Percentiles rank a stretch among this genome's conserved stretches.
phyloP scores from a whole-genome alignment of 345 rosid genomes.

The Arabis alpina region DNA sequence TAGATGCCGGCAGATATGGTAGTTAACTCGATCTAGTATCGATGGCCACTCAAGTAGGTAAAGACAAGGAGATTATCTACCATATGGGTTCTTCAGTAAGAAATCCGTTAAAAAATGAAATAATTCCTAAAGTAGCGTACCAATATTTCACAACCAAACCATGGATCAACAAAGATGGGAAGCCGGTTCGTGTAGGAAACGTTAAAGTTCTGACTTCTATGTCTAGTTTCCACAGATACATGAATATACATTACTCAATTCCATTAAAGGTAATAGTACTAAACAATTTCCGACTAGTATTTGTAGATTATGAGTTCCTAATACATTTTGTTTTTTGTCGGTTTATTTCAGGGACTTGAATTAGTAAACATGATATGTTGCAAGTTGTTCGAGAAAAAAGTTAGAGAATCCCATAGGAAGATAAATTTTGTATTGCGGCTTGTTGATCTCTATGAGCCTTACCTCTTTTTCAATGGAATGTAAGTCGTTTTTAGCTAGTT shows the following conservation, averaged over 20 bases:
- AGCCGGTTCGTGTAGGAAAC: conserved; percentile 56
- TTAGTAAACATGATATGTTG: conserved; percentile 34
- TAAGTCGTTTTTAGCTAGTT: conserved; percentile 4
- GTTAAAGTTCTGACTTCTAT: conserved; percentile 54
- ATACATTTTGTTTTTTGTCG: background rate
- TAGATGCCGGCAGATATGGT: conserved; percentile 94
- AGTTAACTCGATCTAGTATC: conserved; percentile 70
- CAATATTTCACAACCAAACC: conserved; percentile 67
- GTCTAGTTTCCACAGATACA: conserved; percentile 74
- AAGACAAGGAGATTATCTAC: conserved; percentile 50
- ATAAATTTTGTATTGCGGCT: conserved; percentile 23
- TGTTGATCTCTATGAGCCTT: conserved; percentile 41
- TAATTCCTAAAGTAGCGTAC: conserved; percentile 52
- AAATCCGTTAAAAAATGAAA: conserved; percentile 49
- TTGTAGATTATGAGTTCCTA: conserved; percentile 1
- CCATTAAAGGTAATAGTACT: conserved; percentile 60
- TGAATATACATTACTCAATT: conserved; percentile 66
- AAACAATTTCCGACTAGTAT: background rate
- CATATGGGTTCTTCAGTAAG: conserved; percentile 76
- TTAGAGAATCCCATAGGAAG: conserved; percentile 9
- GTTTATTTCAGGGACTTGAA: conserved; percentile 36
- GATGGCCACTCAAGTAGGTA: conserved; percentile 53
- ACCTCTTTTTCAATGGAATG: conserved; percentile 41
- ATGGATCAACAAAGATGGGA: conserved; percentile 84
- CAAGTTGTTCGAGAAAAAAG: conserved; percentile 28